phyloP scores from a whole-genome alignment of 1,139 yeast genomes.

The Kodamaea arcana region DNA sequence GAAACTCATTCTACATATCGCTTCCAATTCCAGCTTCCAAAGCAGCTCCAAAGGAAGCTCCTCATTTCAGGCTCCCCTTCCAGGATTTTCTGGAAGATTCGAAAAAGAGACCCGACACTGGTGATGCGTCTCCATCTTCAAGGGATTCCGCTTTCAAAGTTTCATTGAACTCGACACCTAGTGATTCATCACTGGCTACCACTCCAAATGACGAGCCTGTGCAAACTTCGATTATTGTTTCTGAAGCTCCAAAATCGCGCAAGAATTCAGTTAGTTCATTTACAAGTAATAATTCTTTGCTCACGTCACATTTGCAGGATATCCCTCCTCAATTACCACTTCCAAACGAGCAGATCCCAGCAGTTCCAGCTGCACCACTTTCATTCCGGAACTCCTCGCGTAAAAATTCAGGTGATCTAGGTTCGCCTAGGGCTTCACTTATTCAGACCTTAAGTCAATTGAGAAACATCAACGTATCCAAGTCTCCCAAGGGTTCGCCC shows the following conservation, averaged over 20 bases:
- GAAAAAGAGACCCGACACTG: not conserved
- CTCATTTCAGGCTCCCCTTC: constrained; percentile 61
- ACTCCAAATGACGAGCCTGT: not conserved
- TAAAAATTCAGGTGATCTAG: constrained; percentile 33
- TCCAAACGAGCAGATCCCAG: constrained; percentile 51
- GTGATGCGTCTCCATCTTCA: constrained; percentile 1
- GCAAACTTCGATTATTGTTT: not conserved
- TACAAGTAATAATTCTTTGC: constrained; percentile 25
- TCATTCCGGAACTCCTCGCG: constrained; percentile 34
- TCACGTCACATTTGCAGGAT: constrained; percentile 34
- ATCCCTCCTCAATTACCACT: constrained; percentile 55
- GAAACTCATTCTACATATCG: constrained; percentile 16
- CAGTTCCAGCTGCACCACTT: constrained; percentile 34
- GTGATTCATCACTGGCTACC: not conserved
- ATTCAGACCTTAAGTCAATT: constrained; percentile 41
- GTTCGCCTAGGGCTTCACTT: constrained; percentile 42
- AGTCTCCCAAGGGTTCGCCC: constrained; percentile 42
- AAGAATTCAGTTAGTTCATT: constrained; percentile 30
- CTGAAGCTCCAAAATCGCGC: constrained; percentile 8
- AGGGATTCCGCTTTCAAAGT: not conserved
- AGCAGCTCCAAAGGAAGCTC: constrained; percentile 30
- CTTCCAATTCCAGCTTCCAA: constrained; percentile 22
- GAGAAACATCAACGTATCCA: constrained; percentile 35
- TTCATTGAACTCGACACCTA: not conserved
- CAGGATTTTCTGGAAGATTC: constrained; percentile 32